These are phyloP conservation scores for Tephrocybe sp. DNA, from an alignment of 768 basidiomycete species.

Conservation along the genomic window DNA sequence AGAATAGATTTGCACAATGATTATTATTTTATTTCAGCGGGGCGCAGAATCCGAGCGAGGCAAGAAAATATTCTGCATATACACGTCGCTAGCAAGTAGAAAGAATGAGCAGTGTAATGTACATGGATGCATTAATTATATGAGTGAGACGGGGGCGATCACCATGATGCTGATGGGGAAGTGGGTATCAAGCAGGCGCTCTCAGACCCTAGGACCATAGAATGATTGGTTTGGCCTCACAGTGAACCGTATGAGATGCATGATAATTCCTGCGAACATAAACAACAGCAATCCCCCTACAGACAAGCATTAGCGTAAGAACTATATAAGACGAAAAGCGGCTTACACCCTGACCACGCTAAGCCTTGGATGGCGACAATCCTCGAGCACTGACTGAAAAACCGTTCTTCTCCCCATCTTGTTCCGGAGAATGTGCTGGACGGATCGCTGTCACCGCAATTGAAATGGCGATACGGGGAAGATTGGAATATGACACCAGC, in stretches of 20 bases:
- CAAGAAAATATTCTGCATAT: too few relatives aligned
- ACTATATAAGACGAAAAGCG: too few relatives aligned
- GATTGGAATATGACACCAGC: conserved; percentile 12
- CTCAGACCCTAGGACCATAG: conserved; percentile 4
- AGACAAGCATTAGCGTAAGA: neutral
- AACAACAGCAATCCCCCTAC: conserved; percentile 10
- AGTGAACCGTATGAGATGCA: conserved; percentile 1
- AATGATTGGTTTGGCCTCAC: conserved; percentile 8
- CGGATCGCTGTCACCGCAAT: conserved; percentile 5
- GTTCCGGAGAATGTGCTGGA: conserved; percentile 3
- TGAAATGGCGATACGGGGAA: conserved; percentile 10
- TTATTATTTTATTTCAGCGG: too few relatives aligned
- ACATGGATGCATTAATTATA: too few relatives aligned
- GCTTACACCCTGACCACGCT: conserved; percentile 13
- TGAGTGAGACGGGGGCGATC: too few relatives aligned
- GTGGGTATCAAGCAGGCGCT: too few relatives aligned
- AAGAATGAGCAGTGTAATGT: too few relatives aligned
- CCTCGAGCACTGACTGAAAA: conserved; percentile 15
- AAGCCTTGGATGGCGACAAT: conserved; percentile 15
- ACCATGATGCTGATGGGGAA: too few relatives aligned
- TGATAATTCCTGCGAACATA: conserved; percentile 13
- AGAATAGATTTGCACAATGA: too few relatives aligned
- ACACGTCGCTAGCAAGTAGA: too few relatives aligned
- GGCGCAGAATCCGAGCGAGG: too few relatives aligned
- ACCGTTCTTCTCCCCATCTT: conserved; percentile 8